Evolutionary conservation across 2,329 filamentous ascomycete genomes (phyloP).

Genomic region (Magnaporthales sp.): DNA sequence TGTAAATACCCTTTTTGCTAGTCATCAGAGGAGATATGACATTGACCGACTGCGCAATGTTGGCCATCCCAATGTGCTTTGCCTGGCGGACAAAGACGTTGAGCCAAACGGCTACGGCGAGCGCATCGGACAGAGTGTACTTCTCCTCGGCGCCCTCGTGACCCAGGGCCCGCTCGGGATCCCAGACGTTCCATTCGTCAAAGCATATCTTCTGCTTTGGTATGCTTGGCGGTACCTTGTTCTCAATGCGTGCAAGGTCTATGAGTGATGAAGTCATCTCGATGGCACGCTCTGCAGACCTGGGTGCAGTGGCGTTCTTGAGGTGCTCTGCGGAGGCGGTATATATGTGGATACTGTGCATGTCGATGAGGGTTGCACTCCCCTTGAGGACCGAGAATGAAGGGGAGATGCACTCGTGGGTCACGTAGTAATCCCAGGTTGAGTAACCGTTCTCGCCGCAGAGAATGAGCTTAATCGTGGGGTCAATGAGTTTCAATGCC

Average conservation of each 20-base stretch:
- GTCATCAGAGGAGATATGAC: slow-evolving; percentile 74
- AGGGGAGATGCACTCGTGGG: slow-evolving; percentile 54
- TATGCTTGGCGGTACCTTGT: slow-evolving; percentile 48
- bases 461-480: slow-evolving; percentile 59
- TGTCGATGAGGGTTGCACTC: slow-evolving; percentile 39
- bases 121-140: slow-evolving; percentile 66
- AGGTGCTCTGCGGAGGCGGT: slow-evolving; percentile 48
- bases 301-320: slow-evolving; percentile 50
- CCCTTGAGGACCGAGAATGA: slow-evolving; percentile 27
- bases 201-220: slow-evolving; percentile 66
- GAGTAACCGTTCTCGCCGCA: slow-evolving; percentile 64
- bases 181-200: slow-evolving; percentile 83
- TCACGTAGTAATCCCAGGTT: slow-evolving; percentile 65
- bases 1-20: slow-evolving; percentile 49
- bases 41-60: slow-evolving; percentile 70
- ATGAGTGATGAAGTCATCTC: slow-evolving; percentile 60
- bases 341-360: slow-evolving; percentile 78
- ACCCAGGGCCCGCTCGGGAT: slow-evolving; percentile 61
- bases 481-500: slow-evolving; percentile 63
- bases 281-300: slow-evolving; percentile 65
- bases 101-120: slow-evolving; percentile 67
- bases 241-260: slow-evolving; percentile 65
- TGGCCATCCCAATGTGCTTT: slow-evolving; percentile 66
- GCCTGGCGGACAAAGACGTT: slow-evolving; percentile 70
- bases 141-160: slow-evolving; percentile 63